These are phyloP conservation scores for Lojkania enalia DNA, from an alignment of 2,329 filamentous ascomycete species.

Conservation along the genomic window DNA sequence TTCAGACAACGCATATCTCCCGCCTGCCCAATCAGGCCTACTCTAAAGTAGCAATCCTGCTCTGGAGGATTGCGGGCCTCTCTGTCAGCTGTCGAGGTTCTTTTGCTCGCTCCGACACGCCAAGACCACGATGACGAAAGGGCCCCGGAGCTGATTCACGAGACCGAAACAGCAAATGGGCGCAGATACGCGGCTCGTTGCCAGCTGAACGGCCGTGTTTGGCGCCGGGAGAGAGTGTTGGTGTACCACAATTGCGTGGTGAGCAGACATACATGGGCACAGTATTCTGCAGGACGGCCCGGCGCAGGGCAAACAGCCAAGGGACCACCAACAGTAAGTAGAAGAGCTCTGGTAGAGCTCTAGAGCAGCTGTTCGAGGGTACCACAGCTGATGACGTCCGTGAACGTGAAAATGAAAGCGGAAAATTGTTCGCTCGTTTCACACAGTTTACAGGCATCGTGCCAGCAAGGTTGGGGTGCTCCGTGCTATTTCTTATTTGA, in stretches of 20 bases:
- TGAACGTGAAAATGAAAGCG: conserved; percentile 1
- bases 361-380: conserved; percentile 6
- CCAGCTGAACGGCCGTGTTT: conserved; percentile 15
- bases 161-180: conserved; percentile 23
- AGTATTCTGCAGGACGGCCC: conserved; percentile 35
- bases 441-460: conserved; percentile 21
- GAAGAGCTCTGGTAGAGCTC: too few species aligned
- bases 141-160: conserved; percentile 26
- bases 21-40: conserved; percentile 31
- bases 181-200: not conserved
- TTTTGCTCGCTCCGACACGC: conserved; percentile 35
- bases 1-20: conserved; percentile 32
- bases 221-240: conserved; percentile 10
- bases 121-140: conserved; percentile 39
- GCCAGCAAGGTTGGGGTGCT: conserved; percentile 14
- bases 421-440: conserved; percentile 13
- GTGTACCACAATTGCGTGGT: not conserved
- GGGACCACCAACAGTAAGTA: too few species aligned
- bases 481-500: conserved; percentile 11
- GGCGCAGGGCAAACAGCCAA: conserved; percentile 24
- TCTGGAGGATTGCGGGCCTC: conserved; percentile 19
- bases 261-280: too few species aligned
- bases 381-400: conserved; percentile 1
- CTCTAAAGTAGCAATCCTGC: conserved; percentile 12
- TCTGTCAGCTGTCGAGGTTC: conserved; percentile 21